Conservation (phyloP, 371 early-diverging fungal species). For the Mortierella sp. region DNA sequence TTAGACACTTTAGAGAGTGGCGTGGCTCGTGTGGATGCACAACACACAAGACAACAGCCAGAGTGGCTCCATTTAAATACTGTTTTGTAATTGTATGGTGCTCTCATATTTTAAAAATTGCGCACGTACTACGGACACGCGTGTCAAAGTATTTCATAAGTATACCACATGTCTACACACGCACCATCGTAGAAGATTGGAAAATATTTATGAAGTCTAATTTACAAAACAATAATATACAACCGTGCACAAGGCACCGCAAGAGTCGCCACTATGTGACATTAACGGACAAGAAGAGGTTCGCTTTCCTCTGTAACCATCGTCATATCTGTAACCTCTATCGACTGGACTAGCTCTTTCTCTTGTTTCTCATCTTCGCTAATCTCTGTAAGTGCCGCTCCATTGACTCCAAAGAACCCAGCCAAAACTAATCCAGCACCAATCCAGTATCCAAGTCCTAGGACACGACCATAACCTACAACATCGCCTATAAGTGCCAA, state of each 20-base stretch:
- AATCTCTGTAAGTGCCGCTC: slow-evolving; percentile 59
- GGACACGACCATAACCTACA: slow-evolving; percentile 71
- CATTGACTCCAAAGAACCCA: slow-evolving; percentile 79
- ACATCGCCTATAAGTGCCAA: slow-evolving; percentile 82
- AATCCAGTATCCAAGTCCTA: slow-evolving; percentile 69
- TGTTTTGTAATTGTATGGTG: slow-evolving; percentile 15
- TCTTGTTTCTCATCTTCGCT: slow-evolving; percentile 28
- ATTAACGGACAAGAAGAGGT: neutral
- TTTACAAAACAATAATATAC: too few species aligned
- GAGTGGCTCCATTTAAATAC: neutral
- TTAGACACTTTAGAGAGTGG: neutral
- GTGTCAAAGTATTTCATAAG: too few species aligned
- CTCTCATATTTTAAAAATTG: neutral
- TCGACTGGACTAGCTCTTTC: slow-evolving; percentile 7
- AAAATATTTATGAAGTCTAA: too few species aligned
- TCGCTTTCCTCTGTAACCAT: neutral
- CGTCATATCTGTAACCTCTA: neutral
- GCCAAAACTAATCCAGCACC: slow-evolving; percentile 76
- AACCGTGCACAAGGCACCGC: too few species aligned
- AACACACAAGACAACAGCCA: too few species aligned
- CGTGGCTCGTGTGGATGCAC: neutral
- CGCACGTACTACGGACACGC: neutral
- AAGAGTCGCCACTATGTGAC: neutral
- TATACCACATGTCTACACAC: too few species aligned
- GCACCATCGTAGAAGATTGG: too few species aligned